Base-by-base conservation (phyloP, 192 early-diverging fungal species). In the Chytriomyces confervae region DNA sequence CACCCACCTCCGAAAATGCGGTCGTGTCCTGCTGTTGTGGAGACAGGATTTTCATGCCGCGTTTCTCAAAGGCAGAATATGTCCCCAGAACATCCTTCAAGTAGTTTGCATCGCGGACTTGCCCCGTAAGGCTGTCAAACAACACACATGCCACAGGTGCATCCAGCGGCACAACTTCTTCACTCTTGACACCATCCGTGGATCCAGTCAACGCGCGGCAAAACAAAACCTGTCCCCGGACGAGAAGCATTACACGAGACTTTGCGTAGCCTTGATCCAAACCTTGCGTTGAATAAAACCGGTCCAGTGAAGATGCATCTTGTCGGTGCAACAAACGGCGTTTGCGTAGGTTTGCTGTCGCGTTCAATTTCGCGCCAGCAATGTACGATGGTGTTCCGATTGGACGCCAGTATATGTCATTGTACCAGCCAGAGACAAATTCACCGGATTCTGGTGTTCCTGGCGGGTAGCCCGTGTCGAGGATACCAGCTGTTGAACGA, bases 81-180 rank as follows among this genome's bases (percentile, higher is more conserved):
- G 57, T 50, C 0, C 74, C 74, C 13, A 76, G 49, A 6, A 45
- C 11, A 7, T 64, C 64, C 63, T 66, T 13, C 62, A 76, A 36
- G 29, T 76, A 76, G 16, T n/a, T 66, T 0, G 74, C 47, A 36
- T 36, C 50, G 13, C 9, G 13, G 7, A 76, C 74, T 9, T 29
- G 23, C 1, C 74, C 74, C 3, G 74, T 62, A 8, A 47, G 24
- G 8, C 18, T 10, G 36, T 76, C 47, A 29, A 76, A 76, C 23
- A 27, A 46, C 27, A 76, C 74, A 29, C 74, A 76, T 63, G 74
- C 74, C 9, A 76, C 64, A 29, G 63, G 74, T 20, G 63, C 63
- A 11, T 11, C 18, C 11, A 64, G 23, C 9, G 72, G 61, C 6
- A 44, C 53, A 11, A 27, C n/a, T 20, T 23, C 29, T 13, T 10